Base-by-base conservation (phyloP, 768 basidiomycete genomes). In the Leccinum uliginosum region DNA sequence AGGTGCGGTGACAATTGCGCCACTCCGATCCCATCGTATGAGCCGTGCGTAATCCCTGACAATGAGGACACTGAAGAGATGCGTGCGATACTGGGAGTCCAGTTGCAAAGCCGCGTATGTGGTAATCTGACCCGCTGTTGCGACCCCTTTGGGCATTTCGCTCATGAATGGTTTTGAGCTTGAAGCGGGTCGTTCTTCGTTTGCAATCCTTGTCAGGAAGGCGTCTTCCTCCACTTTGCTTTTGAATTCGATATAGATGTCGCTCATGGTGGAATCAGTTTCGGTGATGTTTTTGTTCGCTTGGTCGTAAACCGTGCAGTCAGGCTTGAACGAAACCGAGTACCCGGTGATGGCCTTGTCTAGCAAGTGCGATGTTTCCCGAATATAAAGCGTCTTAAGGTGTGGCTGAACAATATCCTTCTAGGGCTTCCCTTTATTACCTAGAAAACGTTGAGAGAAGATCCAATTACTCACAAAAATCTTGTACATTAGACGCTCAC, bases 31-130 rank as follows among this genome's bases (percentile, higher is more conserved):
- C 60, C 60, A 65, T 29, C 60, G 40, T 19, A 65, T 53, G 15
- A 65, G 27, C 12, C 35, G 40, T 30, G 60, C 47, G 32, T 32
- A 30, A 10, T n/a, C 21, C 10, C 4, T n/a, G 15, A 65, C 15
- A 8, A 65, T 50, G 30, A 65, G 56, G 49, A 66, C 27, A 1
- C 45, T 58, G 40, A 60, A 60, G 9, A 51, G 17, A 12, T 66
- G 64, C 10, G 55, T 53, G 40, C 50, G 53, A 40, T 57, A 65
- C 56, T 65, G 65, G 19, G 55, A 46, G 2, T 51, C 61, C n/a
- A 59, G 55, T 4, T 65, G 61, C 32, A 61, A 58, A 29, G 64
- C 51, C 6, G 61, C 51, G 34, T 60, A 65, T n/a, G 53, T 19
- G 1, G 61, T 57, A 10, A 65, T 60, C 51, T 65, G 64, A 8